These are phyloP conservation scores for Fusarium pseudonygamai DNA, from an alignment of 2,329 filamentous ascomycete species.

Conservation along the genomic window DNA sequence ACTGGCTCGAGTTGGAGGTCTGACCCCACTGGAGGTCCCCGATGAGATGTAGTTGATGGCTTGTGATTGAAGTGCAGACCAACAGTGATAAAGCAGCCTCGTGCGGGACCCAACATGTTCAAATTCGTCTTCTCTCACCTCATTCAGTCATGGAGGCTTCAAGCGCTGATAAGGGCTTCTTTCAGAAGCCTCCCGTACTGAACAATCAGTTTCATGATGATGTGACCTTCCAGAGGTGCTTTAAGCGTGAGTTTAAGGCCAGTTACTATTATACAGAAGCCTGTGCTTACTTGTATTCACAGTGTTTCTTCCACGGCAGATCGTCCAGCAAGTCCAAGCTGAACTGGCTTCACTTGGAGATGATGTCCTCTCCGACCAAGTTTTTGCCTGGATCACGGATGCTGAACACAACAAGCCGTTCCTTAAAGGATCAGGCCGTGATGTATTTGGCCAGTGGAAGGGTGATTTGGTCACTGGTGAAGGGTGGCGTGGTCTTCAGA, in stretches of 20 bases:
- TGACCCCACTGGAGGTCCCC: slow-evolving; percentile 31
- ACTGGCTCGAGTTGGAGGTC: neutral
- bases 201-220: slow-evolving; percentile 68
- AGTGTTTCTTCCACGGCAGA: slow-evolving; percentile 60
- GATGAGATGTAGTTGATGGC: slow-evolving; percentile 24
- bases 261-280: no score
- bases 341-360: slow-evolving; percentile 60
- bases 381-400: slow-evolving; percentile 69
- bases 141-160: slow-evolving; percentile 53
- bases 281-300: neutral
- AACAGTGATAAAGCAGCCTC: neutral
- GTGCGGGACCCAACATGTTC: neutral
- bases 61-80: slow-evolving; percentile 26
- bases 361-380: slow-evolving; percentile 61
- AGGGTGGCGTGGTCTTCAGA: slow-evolving; percentile 72
- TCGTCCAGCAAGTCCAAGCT: slow-evolving; percentile 52
- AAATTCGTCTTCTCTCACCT: neutral
- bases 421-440: slow-evolving; percentile 63
- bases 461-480: slow-evolving; percentile 70
- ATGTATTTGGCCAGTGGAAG: slow-evolving; percentile 69
- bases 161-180: slow-evolving; percentile 61
- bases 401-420: slow-evolving; percentile 73
- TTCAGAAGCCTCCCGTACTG: slow-evolving; percentile 62
- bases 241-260: slow-evolving; percentile 55
- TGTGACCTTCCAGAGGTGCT: slow-evolving; percentile 59